These are phyloP conservation scores for Russula olivacea DNA, from an alignment of 768 basidiomycete genomes.

Conservation along the genomic window DNA sequence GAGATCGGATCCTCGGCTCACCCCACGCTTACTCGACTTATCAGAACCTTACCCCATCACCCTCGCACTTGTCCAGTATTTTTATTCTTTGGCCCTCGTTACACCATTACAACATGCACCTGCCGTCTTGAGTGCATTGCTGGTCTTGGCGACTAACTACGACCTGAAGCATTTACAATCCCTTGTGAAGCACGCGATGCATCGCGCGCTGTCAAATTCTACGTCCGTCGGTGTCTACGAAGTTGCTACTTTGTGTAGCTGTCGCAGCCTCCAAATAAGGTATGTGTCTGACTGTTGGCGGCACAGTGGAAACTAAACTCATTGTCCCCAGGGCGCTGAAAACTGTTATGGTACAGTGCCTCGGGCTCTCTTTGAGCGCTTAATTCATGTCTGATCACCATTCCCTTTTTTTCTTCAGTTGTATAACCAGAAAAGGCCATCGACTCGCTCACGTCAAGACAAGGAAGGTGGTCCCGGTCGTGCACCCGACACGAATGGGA, in stretches of 20 bases:
- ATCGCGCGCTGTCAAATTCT: conserved; percentile 74
- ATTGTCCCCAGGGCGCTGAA: conserved; percentile 54
- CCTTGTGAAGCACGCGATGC: conserved; percentile 92
- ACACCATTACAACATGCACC: conserved; percentile 91
- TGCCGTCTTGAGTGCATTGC: conserved; percentile 79
- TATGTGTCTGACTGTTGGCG: conserved; percentile 32
- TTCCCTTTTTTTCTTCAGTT: conserved; percentile 42
- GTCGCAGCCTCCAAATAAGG: conserved; percentile 86
- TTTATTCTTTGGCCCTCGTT: conserved; percentile 80
- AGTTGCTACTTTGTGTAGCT: conserved; percentile 87
- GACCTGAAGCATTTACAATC: conserved; percentile 65
- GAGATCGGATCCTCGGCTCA: conserved; percentile 71
- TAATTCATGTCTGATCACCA: conserved; percentile 23
- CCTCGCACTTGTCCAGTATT: conserved; percentile 86
- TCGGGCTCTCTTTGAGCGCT: conserved; percentile 1
- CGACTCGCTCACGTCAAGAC: conserved; percentile 45
- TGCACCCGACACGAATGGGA: conserved; percentile 23
- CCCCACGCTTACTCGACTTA: conserved; percentile 70
- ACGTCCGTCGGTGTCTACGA: conserved; percentile 92
- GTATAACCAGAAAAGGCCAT: conserved; percentile 72
- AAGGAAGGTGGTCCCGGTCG: conserved; percentile 35
- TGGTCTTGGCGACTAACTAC: conserved; percentile 82
- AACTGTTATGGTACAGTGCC: conserved; percentile 77
- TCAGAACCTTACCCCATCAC: conserved; percentile 89
- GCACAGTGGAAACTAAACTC: conserved; percentile 14